These are phyloP conservation scores for Boletus coccyginus DNA, from an alignment of 768 basidiomycete genomes.

Conservation along the genomic window DNA sequence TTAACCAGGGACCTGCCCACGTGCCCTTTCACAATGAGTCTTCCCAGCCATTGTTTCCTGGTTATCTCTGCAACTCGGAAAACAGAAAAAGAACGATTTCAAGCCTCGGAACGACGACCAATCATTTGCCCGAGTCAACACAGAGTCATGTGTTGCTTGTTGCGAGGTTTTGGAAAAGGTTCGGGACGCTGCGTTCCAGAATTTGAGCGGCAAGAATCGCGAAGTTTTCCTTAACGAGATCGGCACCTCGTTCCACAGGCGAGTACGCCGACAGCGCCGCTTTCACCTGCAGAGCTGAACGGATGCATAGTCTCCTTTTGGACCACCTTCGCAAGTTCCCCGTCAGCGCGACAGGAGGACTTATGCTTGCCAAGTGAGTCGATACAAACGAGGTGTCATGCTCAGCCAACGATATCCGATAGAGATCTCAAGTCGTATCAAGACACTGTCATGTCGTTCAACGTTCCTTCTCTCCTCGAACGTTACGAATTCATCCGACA, in stretches of 20 bases:
- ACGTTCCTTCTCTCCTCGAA: slow-evolving; percentile 80
- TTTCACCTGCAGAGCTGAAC: slow-evolving; percentile 10
- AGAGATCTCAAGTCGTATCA: slow-evolving; percentile 98
- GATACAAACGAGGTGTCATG: background rate
- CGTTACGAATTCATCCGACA: slow-evolving; percentile 98
- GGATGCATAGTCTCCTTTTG: slow-evolving; percentile 64
- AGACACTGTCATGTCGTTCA: slow-evolving; percentile 81
- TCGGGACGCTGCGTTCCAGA: slow-evolving; percentile 69
- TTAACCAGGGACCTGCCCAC: background rate
- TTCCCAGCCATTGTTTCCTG: slow-evolving; percentile 65
- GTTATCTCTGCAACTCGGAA: slow-evolving; percentile 72
- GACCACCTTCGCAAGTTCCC: slow-evolving; percentile 97
- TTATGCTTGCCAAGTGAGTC: slow-evolving; percentile 95
- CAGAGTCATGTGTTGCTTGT: slow-evolving; percentile 85
- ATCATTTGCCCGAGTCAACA: slow-evolving; percentile 91
- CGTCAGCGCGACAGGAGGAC: slow-evolving; percentile 92
- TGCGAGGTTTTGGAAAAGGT: slow-evolving; percentile 85
- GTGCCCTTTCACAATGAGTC: background rate
- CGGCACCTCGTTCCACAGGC: slow-evolving; percentile 93
- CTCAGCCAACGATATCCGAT: slow-evolving; percentile 2
- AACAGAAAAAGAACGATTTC: slow-evolving; percentile 96
- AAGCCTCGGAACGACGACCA: slow-evolving; percentile 95
- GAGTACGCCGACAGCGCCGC: slow-evolving; percentile 4
- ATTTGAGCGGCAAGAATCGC: slow-evolving; percentile 87
- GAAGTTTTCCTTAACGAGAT: slow-evolving; percentile 93